Evolutionary conservation across 2,329 filamentous ascomycete species (phyloP).

Genomic region (Emericellopsis atlantica): DNA sequence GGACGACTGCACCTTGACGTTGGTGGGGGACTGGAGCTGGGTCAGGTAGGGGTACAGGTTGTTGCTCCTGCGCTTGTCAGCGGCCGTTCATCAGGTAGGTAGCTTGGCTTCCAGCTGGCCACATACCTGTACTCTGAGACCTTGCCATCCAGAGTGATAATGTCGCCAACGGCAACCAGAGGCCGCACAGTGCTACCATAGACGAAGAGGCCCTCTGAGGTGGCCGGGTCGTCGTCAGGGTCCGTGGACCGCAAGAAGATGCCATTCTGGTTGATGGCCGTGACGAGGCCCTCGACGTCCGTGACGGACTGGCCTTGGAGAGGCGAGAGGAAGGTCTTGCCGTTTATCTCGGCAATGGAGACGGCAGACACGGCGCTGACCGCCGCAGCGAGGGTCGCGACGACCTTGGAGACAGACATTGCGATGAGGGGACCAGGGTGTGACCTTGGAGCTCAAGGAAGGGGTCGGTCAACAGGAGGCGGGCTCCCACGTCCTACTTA

Average conservation of each 20-base stretch:
- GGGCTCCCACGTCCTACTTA: no score
- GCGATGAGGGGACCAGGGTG: no score
- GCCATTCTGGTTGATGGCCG: constrained; percentile 47
- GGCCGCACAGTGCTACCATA: constrained; percentile 38
- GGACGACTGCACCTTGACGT: constrained; percentile 38
- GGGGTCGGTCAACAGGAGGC: no score
- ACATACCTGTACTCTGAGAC: constrained; percentile 43
- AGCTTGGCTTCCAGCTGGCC: no score
- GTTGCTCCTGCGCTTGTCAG: constrained; percentile 25
- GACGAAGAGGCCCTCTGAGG: constrained; percentile 55
- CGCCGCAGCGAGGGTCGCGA: constrained; percentile 11
- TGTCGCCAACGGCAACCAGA: constrained; percentile 47
- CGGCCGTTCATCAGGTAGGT: not conserved
- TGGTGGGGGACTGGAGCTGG: constrained; percentile 43
- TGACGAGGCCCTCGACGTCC: constrained; percentile 50
- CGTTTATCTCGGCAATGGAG: constrained; percentile 53
- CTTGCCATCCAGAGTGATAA: constrained; percentile 45
- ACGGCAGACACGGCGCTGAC: constrained; percentile 20
- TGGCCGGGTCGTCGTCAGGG: constrained; percentile 39
- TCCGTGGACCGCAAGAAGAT: constrained; percentile 51
- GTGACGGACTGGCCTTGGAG: constrained; percentile 42
- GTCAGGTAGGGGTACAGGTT: constrained; percentile 49
- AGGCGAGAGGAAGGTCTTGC: constrained; percentile 49
- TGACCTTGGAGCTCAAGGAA: no score
- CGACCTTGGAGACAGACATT: not conserved